phyloP scores from a whole-genome alignment of 192 early-diverging fungal genomes.

The Backusella circina region DNA sequence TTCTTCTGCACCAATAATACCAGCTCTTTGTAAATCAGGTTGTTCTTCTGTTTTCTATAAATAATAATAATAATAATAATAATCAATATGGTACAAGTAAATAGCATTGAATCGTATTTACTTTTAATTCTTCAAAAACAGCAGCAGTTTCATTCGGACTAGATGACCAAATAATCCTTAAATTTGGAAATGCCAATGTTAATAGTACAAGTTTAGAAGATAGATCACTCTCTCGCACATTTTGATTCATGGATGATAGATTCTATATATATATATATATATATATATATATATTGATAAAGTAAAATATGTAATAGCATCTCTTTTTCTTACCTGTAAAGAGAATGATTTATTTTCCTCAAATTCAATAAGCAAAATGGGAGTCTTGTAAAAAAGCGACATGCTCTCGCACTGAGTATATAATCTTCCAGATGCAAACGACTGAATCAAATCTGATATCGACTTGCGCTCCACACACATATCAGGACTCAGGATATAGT shows the following conservation, averaged over 20 bases:
- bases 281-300: slow-evolving; percentile 43
- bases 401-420: slow-evolving; percentile 89
- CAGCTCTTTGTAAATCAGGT: slow-evolving; percentile 67
- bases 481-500: slow-evolving; percentile 84
- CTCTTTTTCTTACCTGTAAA: slow-evolving; percentile 51
- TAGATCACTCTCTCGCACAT: slow-evolving; percentile 60
- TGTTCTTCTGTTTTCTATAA: slow-evolving; percentile 70
- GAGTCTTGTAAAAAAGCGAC: slow-evolving; percentile 74
- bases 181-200: slow-evolving; percentile 76
- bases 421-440: slow-evolving; percentile 79
- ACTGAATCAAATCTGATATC: slow-evolving; percentile 81
- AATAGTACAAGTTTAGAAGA: slow-evolving; percentile 75
- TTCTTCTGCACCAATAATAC: slow-evolving; percentile 65
- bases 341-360: slow-evolving; percentile 80
- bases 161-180: slow-evolving; percentile 84
- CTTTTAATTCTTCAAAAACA: slow-evolving; percentile 91
- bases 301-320: no score
- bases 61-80: not conserved
- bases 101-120: slow-evolving; percentile 11
- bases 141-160: slow-evolving; percentile 81
- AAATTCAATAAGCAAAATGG: slow-evolving; percentile 91
- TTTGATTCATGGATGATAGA: slow-evolving; percentile 40
- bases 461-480: slow-evolving; percentile 94
- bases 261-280: slow-evolving; percentile 19
- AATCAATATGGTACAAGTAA: not conserved